These are phyloP conservation scores for Rauvolfia tetraphylla DNA, from an alignment of 257 asterid genomes.

Conservation along the genomic window DNA sequence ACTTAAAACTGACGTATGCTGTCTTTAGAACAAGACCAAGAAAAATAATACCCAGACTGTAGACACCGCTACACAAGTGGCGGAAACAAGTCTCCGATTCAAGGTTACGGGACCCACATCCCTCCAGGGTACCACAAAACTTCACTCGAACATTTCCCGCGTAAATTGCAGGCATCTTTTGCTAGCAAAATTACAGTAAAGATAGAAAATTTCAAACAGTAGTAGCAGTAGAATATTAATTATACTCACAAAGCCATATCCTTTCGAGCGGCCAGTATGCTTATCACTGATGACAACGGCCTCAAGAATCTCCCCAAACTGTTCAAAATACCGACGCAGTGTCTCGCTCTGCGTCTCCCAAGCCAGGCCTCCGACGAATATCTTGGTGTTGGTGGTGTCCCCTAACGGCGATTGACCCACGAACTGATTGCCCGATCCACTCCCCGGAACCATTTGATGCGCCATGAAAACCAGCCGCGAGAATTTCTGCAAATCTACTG, in stretches of 20 bases:
- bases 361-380: slow-evolving; percentile 41
- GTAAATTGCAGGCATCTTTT: not conserved
- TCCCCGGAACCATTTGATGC: slow-evolving; percentile 21
- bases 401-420: slow-evolving; percentile 20
- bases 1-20: not conserved
- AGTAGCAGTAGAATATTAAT: too few species aligned
- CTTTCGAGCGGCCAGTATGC: slow-evolving; percentile 37
- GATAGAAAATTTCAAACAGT: not conserved
- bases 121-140: not conserved
- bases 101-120: not conserved
- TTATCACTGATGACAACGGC: slow-evolving; percentile 41
- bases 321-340: slow-evolving; percentile 31
- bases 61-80: not conserved
- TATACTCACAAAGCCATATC: slow-evolving; percentile 44
- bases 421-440: slow-evolving; percentile 15
- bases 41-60: not conserved
- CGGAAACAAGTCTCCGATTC: not conserved
- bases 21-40: not conserved
- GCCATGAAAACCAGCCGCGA: slow-evolving; percentile 17
- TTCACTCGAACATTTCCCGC: not conserved
- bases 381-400: slow-evolving; percentile 30
- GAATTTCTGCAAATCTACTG: not conserved
- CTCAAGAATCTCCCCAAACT: slow-evolving; percentile 42
- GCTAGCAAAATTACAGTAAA: not conserved
- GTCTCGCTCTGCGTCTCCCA: slow-evolving; percentile 38